Evolutionary conservation across 257 asterid species (phyloP).

Genomic region (Solanum infundibuliforme): DNA sequence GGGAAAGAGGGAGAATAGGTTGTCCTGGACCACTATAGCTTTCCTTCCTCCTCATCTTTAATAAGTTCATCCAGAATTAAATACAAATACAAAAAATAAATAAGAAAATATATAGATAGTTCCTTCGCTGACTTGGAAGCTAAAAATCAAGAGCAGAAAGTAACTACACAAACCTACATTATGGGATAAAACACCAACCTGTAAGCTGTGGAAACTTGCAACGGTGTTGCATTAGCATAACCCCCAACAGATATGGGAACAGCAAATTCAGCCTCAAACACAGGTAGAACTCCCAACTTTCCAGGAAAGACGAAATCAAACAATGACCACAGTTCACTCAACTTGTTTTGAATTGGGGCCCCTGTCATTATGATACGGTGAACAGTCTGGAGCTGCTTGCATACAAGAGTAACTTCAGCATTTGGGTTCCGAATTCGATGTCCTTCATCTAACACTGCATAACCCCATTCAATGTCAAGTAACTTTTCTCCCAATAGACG

Average conservation of each 20-base stretch:
- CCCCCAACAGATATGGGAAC: slow-evolving; percentile 99
- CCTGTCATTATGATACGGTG: slow-evolving; percentile 98
- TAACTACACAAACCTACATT: not conserved
- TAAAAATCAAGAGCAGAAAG: not conserved
- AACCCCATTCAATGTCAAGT: slow-evolving; percentile 93
- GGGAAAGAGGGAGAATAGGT: not conserved
- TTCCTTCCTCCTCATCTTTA: not conserved
- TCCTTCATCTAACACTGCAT: slow-evolving; percentile 92
- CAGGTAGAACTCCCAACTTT: slow-evolving; percentile 91
- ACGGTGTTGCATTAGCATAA: slow-evolving; percentile 90
- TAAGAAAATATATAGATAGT: not conserved
- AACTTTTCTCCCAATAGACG: slow-evolving; percentile 67
- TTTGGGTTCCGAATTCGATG: slow-evolving; percentile 97
- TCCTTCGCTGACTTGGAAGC: not conserved
- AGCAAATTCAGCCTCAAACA: slow-evolving; percentile 97
- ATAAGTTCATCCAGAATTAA: not conserved
- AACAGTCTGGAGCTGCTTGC: slow-evolving; percentile 96
- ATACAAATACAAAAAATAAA: not conserved
- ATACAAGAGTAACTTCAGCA: slow-evolving; percentile 88
- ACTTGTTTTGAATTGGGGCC: slow-evolving; percentile 93
- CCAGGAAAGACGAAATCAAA: slow-evolving; percentile 98
- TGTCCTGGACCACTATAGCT: not conserved
- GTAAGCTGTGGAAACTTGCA: slow-evolving; percentile 98
- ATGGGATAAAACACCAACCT: slow-evolving; percentile 35
- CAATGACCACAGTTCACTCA: slow-evolving; percentile 92